Conservation (phyloP, 345 rosid genomes). For the Ceriops zippeliana region DNA sequence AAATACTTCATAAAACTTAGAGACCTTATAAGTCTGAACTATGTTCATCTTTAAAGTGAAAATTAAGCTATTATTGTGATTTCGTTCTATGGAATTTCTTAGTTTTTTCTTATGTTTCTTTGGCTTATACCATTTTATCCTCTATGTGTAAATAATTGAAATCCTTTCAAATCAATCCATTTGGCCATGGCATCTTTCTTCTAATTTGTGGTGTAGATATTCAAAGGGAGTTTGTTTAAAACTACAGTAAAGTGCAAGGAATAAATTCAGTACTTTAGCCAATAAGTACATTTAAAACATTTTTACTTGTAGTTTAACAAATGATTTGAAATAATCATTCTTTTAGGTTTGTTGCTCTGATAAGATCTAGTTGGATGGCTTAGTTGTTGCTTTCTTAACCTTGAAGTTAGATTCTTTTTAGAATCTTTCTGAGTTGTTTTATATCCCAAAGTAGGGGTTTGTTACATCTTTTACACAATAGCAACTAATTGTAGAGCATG, state of each 20-base stretch:
- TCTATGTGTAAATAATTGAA: too few relatives aligned
- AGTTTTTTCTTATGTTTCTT: too few relatives aligned
- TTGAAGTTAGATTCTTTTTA: conserved; percentile 30
- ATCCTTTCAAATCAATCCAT: not conserved
- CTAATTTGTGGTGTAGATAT: conserved; percentile 44
- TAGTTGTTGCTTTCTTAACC: not conserved
- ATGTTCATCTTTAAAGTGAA: too few relatives aligned
- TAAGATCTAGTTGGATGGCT: not conserved
- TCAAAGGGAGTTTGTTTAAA: conserved; percentile 86
- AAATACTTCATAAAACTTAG: not conserved
- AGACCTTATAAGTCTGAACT: not conserved
- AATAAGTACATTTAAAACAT: conserved; percentile 45
- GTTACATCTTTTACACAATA: conserved; percentile 82
- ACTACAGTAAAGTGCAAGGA: conserved; percentile 93
- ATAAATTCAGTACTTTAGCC: conserved; percentile 89
- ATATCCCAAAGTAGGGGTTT: conserved; percentile 84
- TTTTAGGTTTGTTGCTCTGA: too few relatives aligned
- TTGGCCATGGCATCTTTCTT: not conserved
- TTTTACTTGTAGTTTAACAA: conserved; percentile 10
- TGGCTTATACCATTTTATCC: too few relatives aligned
- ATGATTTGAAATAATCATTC: conserved; percentile 1
- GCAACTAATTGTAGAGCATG: conserved; percentile 88
- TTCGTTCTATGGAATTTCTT: too few relatives aligned
- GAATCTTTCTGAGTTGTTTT: conserved; percentile 87
- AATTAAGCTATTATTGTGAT: too few relatives aligned